These are phyloP conservation scores for Leccinellum rugosiceps DNA, from an alignment of 768 basidiomycete species.

Conservation along the genomic window DNA sequence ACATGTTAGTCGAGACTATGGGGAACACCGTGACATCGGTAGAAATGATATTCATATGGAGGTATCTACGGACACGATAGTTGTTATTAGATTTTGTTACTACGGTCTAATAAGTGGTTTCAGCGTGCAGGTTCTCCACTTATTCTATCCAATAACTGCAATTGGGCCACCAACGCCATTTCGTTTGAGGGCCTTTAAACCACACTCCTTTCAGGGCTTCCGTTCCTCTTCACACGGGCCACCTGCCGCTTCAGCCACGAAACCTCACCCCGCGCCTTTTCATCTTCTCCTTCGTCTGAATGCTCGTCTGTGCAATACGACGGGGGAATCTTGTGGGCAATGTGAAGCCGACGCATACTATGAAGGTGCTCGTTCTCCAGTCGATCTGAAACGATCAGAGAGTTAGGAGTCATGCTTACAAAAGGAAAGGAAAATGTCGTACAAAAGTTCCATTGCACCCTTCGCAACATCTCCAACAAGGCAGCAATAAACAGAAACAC, in stretches of 20 bases:
- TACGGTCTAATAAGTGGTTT: background rate
- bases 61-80: background rate
- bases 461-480: slow-evolving; percentile 69
- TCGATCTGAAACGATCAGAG: slow-evolving; percentile 46
- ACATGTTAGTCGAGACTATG: background rate
- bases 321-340: slow-evolving; percentile 80
- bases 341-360: slow-evolving; percentile 91
- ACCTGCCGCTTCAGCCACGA: background rate
- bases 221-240: background rate
- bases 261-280: background rate
- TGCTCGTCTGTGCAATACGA: slow-evolving; percentile 46
- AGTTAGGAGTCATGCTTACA: background rate
- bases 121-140: background rate
- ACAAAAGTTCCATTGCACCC: slow-evolving; percentile 94
- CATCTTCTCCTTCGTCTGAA: background rate
- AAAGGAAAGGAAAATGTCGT: slow-evolving; percentile 23
- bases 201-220: background rate
- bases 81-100: background rate
- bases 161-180: background rate
- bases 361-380: slow-evolving; percentile 92
- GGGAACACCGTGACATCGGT: background rate
- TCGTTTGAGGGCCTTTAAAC: background rate
- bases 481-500: slow-evolving; percentile 67
- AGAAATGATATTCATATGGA: background rate
- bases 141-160: background rate